These are phyloP conservation scores for Capsicum chinense DNA, from an alignment of 257 asterid species.

Conservation along the genomic window DNA sequence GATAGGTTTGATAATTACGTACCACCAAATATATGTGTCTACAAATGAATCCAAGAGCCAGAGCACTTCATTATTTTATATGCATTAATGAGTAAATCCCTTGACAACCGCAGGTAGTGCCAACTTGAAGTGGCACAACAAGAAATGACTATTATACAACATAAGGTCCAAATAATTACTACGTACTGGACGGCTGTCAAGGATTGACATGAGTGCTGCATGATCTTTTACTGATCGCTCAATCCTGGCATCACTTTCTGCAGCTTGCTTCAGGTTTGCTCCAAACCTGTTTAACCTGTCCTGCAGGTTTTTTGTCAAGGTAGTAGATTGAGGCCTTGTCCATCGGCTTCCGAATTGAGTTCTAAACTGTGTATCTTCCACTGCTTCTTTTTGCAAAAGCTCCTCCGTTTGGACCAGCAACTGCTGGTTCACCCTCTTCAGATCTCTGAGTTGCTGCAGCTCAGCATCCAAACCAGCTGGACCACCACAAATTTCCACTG, in stretches of 20 bases:
- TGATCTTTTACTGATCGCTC: slow-evolving; percentile 96
- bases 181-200: slow-evolving; percentile 85
- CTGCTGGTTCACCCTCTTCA: slow-evolving; percentile 92
- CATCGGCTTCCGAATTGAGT: slow-evolving; percentile 93
- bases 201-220: slow-evolving; percentile 85
- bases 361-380: slow-evolving; percentile 91
- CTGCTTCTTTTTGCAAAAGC: slow-evolving; percentile 87
- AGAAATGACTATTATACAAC: neutral
- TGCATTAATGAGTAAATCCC: neutral
- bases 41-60: slow-evolving; percentile 18
- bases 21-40: neutral
- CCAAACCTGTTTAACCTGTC: slow-evolving; percentile 93
- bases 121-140: neutral
- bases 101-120: neutral
- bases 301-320: slow-evolving; percentile 80
- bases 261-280: slow-evolving; percentile 90
- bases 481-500: slow-evolving; percentile 97
- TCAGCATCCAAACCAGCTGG: slow-evolving; percentile 91
- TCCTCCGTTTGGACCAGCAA: slow-evolving; percentile 89
- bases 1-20: neutral
- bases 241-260: slow-evolving; percentile 92
- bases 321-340: slow-evolving; percentile 97
- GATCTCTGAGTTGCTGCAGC: slow-evolving; percentile 90
- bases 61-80: neutral
- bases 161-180: slow-evolving; percentile 25